phyloP scores from a whole-genome alignment of 257 asterid species.

The Solanum commersonii region DNA sequence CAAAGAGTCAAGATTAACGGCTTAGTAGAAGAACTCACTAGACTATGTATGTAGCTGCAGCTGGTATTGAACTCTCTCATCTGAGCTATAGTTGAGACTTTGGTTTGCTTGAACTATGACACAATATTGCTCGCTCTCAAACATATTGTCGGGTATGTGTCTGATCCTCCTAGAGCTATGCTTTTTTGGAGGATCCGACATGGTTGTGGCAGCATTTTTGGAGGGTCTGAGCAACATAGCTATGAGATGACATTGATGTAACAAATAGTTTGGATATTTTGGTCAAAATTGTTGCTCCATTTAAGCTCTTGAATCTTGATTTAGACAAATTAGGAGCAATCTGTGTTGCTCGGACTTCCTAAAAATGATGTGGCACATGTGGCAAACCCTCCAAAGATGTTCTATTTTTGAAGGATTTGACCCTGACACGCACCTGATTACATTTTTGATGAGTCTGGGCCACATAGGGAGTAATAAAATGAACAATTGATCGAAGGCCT shows the following conservation, averaged over 20 bases:
- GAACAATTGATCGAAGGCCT: background rate
- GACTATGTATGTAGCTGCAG: background rate
- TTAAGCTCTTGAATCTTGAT: background rate
- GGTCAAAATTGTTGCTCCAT: background rate
- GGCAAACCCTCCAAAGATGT: background rate
- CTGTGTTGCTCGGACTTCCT: background rate
- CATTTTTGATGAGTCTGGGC: background rate
- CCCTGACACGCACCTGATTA: fast-evolving
- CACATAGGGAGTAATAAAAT: background rate
- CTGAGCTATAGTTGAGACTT: background rate
- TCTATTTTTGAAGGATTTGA: background rate
- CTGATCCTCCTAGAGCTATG: background rate
- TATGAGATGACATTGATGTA: background rate
- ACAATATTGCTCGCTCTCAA: background rate
- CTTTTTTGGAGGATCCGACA: background rate
- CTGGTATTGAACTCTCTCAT: background rate
- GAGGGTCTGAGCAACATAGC: background rate
- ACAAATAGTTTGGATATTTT: background rate
- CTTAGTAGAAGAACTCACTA: background rate
- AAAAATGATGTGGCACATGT: background rate
- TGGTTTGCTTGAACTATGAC: background rate
- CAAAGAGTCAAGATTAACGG: background rate
- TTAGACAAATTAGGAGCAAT: background rate
- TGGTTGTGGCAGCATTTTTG: too few relatives aligned
- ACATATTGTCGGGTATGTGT: background rate